These are phyloP conservation scores for Xylaria flabelliformis DNA, from an alignment of 495 filamentous ascomycete species.

Conservation along the genomic window DNA sequence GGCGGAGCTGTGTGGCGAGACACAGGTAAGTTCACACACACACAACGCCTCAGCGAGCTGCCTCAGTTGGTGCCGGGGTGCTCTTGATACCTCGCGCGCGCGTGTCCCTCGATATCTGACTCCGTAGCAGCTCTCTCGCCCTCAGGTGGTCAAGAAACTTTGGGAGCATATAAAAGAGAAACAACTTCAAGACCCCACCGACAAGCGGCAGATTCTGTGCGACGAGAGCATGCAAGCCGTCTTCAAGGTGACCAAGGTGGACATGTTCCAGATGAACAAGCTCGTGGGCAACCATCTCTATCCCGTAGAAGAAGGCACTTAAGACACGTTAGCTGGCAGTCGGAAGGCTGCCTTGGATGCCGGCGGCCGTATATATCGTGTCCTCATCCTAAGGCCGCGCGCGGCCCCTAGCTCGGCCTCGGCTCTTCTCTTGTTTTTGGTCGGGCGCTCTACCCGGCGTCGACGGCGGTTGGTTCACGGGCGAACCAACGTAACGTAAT, in stretches of 20 bases:
- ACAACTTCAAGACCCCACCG: conserved; percentile 85
- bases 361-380: background rate
- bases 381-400: background rate
- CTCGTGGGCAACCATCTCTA: conserved; percentile 62
- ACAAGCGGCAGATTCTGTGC: conserved; percentile 90
- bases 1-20: conserved; percentile 62
- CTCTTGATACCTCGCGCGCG: background rate
- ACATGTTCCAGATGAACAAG: conserved; percentile 98
- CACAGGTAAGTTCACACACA: conserved; percentile 54
- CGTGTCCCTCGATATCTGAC: conserved; percentile 24
- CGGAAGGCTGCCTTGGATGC: background rate
- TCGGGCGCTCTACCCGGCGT: background rate
- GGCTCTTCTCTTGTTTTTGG: conserved; percentile 14
- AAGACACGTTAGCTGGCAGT: background rate
- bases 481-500: background rate
- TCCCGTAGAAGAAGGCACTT: conserved; percentile 55
- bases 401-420: background rate
- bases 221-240: conserved; percentile 89
- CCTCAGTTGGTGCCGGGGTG: background rate
- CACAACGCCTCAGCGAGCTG: background rate
- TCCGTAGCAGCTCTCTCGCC: conserved; percentile 74
- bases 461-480: conserved; percentile 9
- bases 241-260: conserved; percentile 87
- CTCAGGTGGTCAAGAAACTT: conserved; percentile 92
- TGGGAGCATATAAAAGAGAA: conserved; percentile 92